Base-by-base conservation (phyloP, 2,329 filamentous ascomycete species). In the Lasiodiplodia hormozganensis region DNA sequence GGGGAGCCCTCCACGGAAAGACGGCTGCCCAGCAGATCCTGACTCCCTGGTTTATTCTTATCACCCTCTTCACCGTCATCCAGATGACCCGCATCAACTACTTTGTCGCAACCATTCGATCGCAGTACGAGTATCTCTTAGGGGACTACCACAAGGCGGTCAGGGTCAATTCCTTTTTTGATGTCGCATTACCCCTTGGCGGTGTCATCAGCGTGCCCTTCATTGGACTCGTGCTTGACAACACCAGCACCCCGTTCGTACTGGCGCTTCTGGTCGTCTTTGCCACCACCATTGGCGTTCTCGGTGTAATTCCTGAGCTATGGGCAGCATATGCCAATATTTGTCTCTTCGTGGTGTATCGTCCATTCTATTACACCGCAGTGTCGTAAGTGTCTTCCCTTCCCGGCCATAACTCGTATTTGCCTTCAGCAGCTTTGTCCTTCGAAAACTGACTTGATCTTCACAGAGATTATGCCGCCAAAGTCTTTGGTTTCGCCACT, bases 331-430 rank as follows among this genome's bases (percentile, higher is more conserved):
- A 97, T 73, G 84, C 85, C 16, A 94, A 94, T 72, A 84, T 97
- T 65, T 82, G 85, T 56, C 85, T 97, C 11, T 97, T 97, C 75
- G 92, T 96, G 12, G 79, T 97, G 25, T 94, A 96, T 75, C 88
- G 94, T 0, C 94, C 94, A 0, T 89, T 97, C 36, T 97, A 97
- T 81, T 97, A 97, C 82, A 96, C 93, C 0, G 89, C 93, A 8
- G 92, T 97, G 69, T 95, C 91, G 69, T 85, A 81, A 80, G 84
- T 74, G 12, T 25, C 47, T 8, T 31, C 18, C 16, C 51, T 34
- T 7, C 31, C 16, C 1, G 52, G 6, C 21, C 18, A 56, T 16
- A 47, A 14, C 21, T 12, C 14, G 28, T 38, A 34, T 25, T 52
- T 5, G 23, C 18, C 34, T 58, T 12, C 53, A 47, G 7, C 49